Evolutionary conservation across 306 rosid species (phyloP), one percentile per base, ranked within the genome.

Genomic region (Canavalia ensiformis): DNA sequence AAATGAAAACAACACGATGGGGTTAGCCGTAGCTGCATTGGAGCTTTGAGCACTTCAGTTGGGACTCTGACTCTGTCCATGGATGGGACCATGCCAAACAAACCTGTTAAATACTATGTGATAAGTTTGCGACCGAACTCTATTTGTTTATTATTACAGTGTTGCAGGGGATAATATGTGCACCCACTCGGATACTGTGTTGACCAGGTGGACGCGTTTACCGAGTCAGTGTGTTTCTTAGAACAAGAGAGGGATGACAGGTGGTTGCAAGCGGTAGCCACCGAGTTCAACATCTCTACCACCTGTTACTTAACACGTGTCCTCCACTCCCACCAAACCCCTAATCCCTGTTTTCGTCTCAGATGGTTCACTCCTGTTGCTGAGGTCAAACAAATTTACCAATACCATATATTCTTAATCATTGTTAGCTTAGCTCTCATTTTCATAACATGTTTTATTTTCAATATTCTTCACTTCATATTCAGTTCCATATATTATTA

Each of bases 321-420:
- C 8, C 2, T 69, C 5, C 74, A 76, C 2, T 79, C 81, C 5
- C 58, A 76, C 4, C 31, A 2, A n/a, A 12, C 33, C 62, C 60
- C 89, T 1, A 56, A 28, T 79, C 93, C 91, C 7, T 87, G 89
- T 83, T 92, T 88, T 68, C 18, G 35, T 35, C 97, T 94, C 80
- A 86, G 94, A 90, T 94, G 97, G 97, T 94, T 92, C 84, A 87
- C 97, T 82, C 97, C 92, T 74, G 56, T 83, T 55, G 0, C 60
- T 76, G 98, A 92, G 93, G 94, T 92, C 4, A 37, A 37, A 2
- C 2, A 2, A 37, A 37, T 37, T 4, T 2, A 37, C 41, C 2
- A 2, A 2, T 37, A 35, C 2, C 39, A 35, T 4, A 35, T 37
- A 37, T 37, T 37, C 41, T 2, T 37, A 2, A 37, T 37, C 41